Percentiles rank a stretch among this genome's conserved stretches.
phyloP scores from a whole-genome alignment of 768 basidiomycete species.

The Amanita rubescens region DNA sequence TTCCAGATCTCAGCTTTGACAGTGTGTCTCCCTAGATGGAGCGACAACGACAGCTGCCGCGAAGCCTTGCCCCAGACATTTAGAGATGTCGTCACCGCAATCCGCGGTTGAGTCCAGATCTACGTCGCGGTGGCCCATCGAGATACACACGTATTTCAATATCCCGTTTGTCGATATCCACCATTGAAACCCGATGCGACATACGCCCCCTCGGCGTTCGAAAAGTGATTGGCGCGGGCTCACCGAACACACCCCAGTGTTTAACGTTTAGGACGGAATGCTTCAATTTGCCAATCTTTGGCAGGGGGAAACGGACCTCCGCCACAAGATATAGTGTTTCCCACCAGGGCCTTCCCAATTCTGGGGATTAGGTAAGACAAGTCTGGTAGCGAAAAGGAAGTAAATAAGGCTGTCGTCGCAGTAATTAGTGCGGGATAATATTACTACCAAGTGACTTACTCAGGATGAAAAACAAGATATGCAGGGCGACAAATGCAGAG shows the following conservation, averaged over 20 bases:
- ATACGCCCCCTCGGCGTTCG: not conserved
- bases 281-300: no score
- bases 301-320: no score
- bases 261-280: no score
- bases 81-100: not conserved
- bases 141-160: slow-evolving; percentile 3
- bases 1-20: slow-evolving; percentile 3
- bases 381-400: no score
- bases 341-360: not conserved
- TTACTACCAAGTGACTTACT: no score
- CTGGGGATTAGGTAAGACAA: no score
- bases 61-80: not conserved
- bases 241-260: no score
- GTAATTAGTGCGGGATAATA: no score
- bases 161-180: slow-evolving; percentile 7
- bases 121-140: slow-evolving; percentile 2
- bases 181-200: not conserved
- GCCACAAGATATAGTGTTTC: not conserved
- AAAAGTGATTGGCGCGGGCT: no score
- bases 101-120: not conserved
- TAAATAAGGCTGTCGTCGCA: no score
- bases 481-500: not conserved
- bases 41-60: not conserved
- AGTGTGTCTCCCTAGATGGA: not conserved
- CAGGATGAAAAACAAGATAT: no score